Percentiles rank a stretch among this genome's conserved stretches.
Conservation (phyloP, 331 rosid species). For the Arachis monticola region DNA sequence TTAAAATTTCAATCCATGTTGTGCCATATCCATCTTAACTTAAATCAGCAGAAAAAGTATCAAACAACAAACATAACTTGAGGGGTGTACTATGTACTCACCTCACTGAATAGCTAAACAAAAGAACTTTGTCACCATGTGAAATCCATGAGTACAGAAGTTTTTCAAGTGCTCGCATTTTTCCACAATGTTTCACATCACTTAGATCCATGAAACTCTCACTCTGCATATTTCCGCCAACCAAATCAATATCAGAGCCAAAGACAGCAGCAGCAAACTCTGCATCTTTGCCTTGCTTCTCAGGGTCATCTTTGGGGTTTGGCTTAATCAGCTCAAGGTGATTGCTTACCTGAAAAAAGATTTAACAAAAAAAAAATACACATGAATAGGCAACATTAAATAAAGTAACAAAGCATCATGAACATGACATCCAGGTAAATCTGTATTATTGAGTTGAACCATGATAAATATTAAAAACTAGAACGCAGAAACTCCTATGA, state of each 20-base stretch:
- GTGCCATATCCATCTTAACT: slow-evolving; percentile 28
- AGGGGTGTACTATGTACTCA: slow-evolving; percentile 52
- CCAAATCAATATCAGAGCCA: slow-evolving; percentile 83
- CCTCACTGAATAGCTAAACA: slow-evolving; percentile 98
- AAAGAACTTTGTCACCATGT: slow-evolving; percentile 85
- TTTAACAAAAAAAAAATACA: no score
- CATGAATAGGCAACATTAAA: background rate
- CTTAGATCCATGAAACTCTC: slow-evolving; percentile 93
- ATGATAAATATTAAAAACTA: slow-evolving; percentile 23
- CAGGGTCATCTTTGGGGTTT: slow-evolving; percentile 78
- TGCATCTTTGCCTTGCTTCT: slow-evolving; percentile 86
- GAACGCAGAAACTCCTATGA: slow-evolving; percentile 24
- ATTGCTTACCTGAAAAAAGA: slow-evolving; percentile 71
- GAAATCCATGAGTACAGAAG: slow-evolving; percentile 74
- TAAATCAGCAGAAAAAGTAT: slow-evolving; percentile 14
- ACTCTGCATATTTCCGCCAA: slow-evolving; percentile 77
- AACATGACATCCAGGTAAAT: slow-evolving; percentile 9
- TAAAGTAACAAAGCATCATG: slow-evolving; percentile 24
- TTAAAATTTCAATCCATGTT: slow-evolving; percentile 3
- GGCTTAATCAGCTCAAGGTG: slow-evolving; percentile 96
- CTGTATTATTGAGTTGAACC: slow-evolving; percentile 19
- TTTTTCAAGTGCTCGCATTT: slow-evolving; percentile 89
- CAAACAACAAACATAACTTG: slow-evolving; percentile 23
- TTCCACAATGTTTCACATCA: slow-evolving; percentile 83
- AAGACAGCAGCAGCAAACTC: slow-evolving; percentile 83